These are phyloP conservation scores for Vicia faba DNA, from an alignment of 306 rosid genomes.

Conservation along the genomic window DNA sequence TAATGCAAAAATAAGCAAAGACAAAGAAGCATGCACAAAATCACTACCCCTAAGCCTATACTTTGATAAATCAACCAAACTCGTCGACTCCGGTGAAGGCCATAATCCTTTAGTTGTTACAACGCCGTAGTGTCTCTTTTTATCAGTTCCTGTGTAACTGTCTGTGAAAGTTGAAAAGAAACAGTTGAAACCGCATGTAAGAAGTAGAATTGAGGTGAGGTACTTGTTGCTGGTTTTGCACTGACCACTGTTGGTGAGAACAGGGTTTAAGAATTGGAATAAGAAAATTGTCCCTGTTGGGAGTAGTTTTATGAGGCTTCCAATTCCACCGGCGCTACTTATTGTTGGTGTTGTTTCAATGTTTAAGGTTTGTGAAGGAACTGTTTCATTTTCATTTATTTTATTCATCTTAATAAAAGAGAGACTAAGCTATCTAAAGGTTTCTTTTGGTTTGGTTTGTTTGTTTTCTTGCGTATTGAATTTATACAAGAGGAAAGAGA, in stretches of 20 bases:
- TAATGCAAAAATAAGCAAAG: constrained; percentile 56
- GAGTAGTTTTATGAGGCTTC: constrained; percentile 66
- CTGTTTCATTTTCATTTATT: not conserved
- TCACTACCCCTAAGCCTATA: constrained; percentile 60
- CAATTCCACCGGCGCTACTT: constrained; percentile 34
- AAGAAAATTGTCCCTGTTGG: constrained; percentile 84
- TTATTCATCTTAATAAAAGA: not conserved
- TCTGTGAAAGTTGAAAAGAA: constrained; percentile 72
- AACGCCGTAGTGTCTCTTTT: constrained; percentile 53
- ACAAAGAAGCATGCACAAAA: constrained; percentile 63
- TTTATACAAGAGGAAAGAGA: constrained; percentile 1
- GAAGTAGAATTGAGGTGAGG: constrained; percentile 45
- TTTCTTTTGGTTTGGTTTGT: not conserved
- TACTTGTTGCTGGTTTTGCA: constrained; percentile 56
- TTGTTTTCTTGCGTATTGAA: not conserved
- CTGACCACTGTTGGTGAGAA: constrained; percentile 64
- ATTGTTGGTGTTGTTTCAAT: not conserved
- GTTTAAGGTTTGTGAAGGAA: not conserved
- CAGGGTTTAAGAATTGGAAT: constrained; percentile 67
- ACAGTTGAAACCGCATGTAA: constrained; percentile 54
- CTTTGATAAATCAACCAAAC: constrained; percentile 40
- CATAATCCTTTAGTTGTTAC: constrained; percentile 62
- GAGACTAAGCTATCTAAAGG: not conserved
- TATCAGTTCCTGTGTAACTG: constrained; percentile 61
- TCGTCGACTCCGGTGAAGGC: constrained; percentile 49